Base-by-base conservation (phyloP, 2,329 filamentous ascomycete species). In the Lasiodiplodia hormozganensis region DNA sequence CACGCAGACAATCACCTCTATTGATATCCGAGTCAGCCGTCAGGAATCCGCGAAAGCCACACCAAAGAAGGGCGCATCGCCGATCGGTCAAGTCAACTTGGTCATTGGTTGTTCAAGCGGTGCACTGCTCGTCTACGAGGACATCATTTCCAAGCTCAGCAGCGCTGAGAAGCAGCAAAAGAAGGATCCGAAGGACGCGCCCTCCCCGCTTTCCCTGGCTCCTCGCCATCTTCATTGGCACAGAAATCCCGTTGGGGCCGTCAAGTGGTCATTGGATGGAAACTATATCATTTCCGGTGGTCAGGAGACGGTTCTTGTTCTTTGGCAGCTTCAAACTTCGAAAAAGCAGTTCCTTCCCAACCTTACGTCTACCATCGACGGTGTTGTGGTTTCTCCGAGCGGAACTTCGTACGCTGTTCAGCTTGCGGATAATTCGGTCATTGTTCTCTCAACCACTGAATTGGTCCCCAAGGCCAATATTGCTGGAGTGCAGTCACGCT, bases 211-310 rank as follows among this genome's bases (percentile, higher is more conserved):
- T 16, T 43, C 43, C 34, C 74, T 70, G 85, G 16, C 87, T 51
- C 84, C 86, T 23, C 89, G 90, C 68, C 91, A 90, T 71, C 84
- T 94, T 65, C 96, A 98, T 78, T 99, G 96, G 96, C 96, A 99
- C 79, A 88, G 94, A 73, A 89, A 90, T 73, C 88, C 90, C 60
- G 94, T 97, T 10, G 90, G 92, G 73, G 87, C 92, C 11, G 85
- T 97, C 69, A 97, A 96, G 79, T 98, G 94, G 92, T 97, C 96
- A 16, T 85, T 85, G 72, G 96, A 99, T 85, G 94, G 95, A 62
- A 94, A 97, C 76, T 99, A 99, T 78, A 82, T 99, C 69, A 90
- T 99, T 65, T 98, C 96, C 68, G 96, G 96, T 76, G 96, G 96
- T 38, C 89, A 89, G 25, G 96, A 99, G 80, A 94, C 93, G 8